Percentiles rank a stretch among this genome's conserved stretches.
phyloP scores from a whole-genome alignment of 192 early-diverging fungal species.

The Backusella parvicylindrica region DNA sequence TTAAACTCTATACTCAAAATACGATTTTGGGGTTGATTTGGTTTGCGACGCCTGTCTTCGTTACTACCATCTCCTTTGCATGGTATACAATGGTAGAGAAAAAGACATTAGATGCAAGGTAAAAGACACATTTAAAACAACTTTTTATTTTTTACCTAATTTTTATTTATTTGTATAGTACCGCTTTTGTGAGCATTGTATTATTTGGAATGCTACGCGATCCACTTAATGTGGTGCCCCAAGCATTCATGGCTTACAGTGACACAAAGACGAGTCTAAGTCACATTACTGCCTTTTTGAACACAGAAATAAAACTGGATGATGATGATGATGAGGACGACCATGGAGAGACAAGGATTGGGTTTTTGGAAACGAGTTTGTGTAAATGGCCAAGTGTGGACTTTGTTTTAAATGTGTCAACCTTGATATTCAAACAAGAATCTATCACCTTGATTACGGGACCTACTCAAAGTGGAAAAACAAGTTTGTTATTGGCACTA shows the following conservation, averaged over 20 bases:
- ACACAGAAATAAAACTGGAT: constrained; percentile 17
- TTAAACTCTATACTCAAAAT: constrained; percentile 33
- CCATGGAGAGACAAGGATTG: neutral
- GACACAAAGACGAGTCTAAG: constrained; percentile 52
- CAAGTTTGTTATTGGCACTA: constrained; percentile 45
- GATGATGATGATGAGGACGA: neutral
- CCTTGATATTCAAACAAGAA: constrained; percentile 46
- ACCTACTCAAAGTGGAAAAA: constrained; percentile 60
- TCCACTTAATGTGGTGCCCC: constrained; percentile 56
- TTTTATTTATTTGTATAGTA: constrained; percentile 13
- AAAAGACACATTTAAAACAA: neutral
- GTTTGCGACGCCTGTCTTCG: constrained; percentile 52
- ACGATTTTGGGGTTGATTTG: constrained; percentile 43
- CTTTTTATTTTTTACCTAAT: neutral
- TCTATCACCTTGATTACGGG: constrained; percentile 61
- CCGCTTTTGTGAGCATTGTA: constrained; percentile 64
- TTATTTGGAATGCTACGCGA: constrained; percentile 60
- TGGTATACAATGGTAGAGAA: constrained; percentile 53
- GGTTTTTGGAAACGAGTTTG: constrained; percentile 5
- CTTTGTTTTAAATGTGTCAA: constrained; percentile 29
- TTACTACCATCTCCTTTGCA: constrained; percentile 57
- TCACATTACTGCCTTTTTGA: constrained; percentile 45
- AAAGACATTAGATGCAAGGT: constrained; percentile 42
- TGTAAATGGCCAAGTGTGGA: constrained; percentile 16
- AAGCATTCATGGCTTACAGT: constrained; percentile 53